Conservation (phyloP, 2,329 filamentous ascomycete species). For the Cladosporium sp. region DNA sequence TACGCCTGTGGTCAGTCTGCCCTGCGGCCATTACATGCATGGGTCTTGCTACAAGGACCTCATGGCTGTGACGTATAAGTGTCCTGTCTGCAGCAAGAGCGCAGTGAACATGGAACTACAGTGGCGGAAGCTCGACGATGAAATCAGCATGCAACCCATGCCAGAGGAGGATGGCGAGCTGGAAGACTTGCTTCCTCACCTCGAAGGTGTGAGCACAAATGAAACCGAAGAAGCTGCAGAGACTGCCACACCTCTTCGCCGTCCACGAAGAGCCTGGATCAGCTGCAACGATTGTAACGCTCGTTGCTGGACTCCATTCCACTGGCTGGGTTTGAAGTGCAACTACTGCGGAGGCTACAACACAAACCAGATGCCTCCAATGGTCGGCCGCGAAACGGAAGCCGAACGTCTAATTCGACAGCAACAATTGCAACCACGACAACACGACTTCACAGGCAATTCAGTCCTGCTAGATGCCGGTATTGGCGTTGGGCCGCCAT, state of each 20-base stretch:
- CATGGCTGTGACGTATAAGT: slow-evolving; percentile 88
- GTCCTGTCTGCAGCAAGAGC: slow-evolving; percentile 92
- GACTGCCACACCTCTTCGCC: slow-evolving; percentile 11
- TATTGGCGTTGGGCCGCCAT: slow-evolving; percentile 22
- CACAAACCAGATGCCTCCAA: slow-evolving; percentile 45
- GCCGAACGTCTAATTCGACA: slow-evolving; percentile 30
- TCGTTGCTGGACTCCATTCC: slow-evolving; percentile 80
- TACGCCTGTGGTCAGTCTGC: slow-evolving; percentile 85
- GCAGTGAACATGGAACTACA: slow-evolving; percentile 97
- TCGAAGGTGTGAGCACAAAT: slow-evolving; percentile 12
- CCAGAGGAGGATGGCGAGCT: slow-evolving; percentile 48
- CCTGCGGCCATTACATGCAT: slow-evolving; percentile 94
- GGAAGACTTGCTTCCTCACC: slow-evolving; percentile 24
- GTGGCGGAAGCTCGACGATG: slow-evolving; percentile 84
- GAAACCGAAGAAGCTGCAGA: background rate
- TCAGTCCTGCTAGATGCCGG: slow-evolving; percentile 30
- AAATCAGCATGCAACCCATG: slow-evolving; percentile 89
- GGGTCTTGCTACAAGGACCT: slow-evolving; percentile 82
- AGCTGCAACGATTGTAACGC: slow-evolving; percentile 94
- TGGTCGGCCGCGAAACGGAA: slow-evolving; percentile 35
- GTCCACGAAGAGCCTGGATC: slow-evolving; percentile 61
- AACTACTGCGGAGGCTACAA: slow-evolving; percentile 55
- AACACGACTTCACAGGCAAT: slow-evolving; percentile 34
- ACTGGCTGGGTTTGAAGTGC: slow-evolving; percentile 94
- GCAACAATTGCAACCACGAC: slow-evolving; percentile 24